phyloP scores from a whole-genome alignment of 805 yeast genomes.

The Monosporozyma solicola region DNA sequence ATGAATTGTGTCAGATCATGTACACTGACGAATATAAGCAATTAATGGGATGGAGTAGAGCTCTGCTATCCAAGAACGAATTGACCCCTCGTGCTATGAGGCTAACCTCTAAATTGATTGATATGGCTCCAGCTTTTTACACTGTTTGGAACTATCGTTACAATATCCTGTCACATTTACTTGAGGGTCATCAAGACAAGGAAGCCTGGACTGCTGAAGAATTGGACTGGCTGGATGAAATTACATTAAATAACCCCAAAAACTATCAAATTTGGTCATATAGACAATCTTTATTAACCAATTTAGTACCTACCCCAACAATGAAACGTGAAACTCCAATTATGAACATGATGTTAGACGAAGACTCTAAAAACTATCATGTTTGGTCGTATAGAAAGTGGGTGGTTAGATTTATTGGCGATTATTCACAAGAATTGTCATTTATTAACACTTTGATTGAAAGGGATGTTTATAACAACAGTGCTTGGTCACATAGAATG shows the following conservation, averaged over 20 bases:
- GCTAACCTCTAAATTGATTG: constrained; percentile 56
- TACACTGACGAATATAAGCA: constrained; percentile 63
- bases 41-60: constrained; percentile 54
- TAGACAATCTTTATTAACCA: constrained; percentile 52
- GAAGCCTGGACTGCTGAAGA: constrained; percentile 35
- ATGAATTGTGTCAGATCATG: constrained; percentile 51
- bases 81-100: constrained; percentile 61
- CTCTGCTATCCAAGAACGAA: constrained; percentile 51
- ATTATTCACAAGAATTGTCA: constrained; percentile 42
- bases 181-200: constrained; percentile 18
- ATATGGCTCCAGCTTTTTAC: constrained; percentile 78
- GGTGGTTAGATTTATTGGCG: constrained; percentile 52
- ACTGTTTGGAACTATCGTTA: constrained; percentile 76
- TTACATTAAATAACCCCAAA: constrained; percentile 71
- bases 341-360: constrained; percentile 56
- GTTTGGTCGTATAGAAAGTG: constrained; percentile 92
- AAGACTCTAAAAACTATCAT: constrained; percentile 87
- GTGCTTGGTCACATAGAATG: constrained; percentile 87
- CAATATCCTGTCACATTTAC: constrained; percentile 38
- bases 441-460: constrained; percentile 42
- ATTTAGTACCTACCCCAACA: constrained; percentile 24
- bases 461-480: constrained; percentile 73
- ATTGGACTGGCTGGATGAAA: constrained; percentile 67
- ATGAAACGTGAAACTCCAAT: constrained; percentile 54
- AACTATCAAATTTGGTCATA: constrained; percentile 98